A percentile compares a stretch with the other conserved stretches of the same genome.
These are phyloP conservation scores for Linnemannia schmuckeri DNA, from an alignment of 192 early-diverging fungal genomes.

Conservation along the genomic window DNA sequence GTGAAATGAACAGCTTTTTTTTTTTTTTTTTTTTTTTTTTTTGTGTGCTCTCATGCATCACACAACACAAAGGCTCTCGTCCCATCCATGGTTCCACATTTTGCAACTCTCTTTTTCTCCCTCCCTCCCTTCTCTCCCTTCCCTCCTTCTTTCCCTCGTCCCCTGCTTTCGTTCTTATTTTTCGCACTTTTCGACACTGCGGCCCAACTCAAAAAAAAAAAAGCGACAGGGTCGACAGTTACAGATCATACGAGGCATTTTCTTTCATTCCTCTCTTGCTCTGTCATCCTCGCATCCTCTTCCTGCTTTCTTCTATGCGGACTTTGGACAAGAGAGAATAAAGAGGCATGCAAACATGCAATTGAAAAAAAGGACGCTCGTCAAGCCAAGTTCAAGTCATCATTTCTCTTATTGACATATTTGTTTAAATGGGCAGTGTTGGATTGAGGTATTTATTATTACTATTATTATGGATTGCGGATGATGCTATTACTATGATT, in stretches of 20 bases:
- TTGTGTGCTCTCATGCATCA: not conserved
- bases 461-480: conserved; percentile 4
- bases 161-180: not conserved
- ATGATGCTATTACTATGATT: not conserved
- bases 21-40: not conserved
- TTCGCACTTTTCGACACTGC: not conserved
- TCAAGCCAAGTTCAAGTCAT: too few species aligned
- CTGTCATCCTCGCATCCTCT: too few species aligned
- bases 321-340: not conserved
- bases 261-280: not conserved
- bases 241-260: not conserved
- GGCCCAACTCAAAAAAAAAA: not conserved
- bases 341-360: not conserved
- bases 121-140: too few species aligned
- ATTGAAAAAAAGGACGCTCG: not conserved
- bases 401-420: not conserved
- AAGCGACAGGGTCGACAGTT: not conserved
- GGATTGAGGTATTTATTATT: not conserved
- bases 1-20: not conserved
- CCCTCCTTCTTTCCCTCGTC: not conserved
- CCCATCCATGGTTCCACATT: not conserved
- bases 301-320: not conserved
- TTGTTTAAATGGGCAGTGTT: not conserved
- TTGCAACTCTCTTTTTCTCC: not conserved
- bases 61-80: not conserved